These are phyloP conservation scores for Typha latifolia DNA, from an alignment of 176 grass and related monocot species.

Conservation along the genomic window DNA sequence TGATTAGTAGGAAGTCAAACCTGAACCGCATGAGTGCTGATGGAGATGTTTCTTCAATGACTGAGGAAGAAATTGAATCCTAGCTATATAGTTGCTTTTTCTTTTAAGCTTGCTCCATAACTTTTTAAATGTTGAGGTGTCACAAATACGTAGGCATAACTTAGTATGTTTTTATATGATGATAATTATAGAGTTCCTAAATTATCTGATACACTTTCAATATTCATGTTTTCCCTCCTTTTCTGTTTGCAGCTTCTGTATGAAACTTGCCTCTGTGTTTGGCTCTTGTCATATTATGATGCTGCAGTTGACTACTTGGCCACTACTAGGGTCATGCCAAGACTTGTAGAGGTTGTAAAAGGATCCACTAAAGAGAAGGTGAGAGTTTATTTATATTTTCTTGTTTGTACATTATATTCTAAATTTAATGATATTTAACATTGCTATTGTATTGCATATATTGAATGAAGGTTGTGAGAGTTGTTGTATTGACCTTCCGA, in stretches of 20 bases:
- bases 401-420: slow-evolving; percentile 8
- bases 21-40: too few species aligned
- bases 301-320: slow-evolving; percentile 76
- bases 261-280: slow-evolving; percentile 93
- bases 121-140: too few species aligned
- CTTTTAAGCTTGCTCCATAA: too few species aligned
- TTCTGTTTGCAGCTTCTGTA: slow-evolving; percentile 75
- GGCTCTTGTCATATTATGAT: slow-evolving; percentile 94
- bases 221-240: slow-evolving; percentile 16
- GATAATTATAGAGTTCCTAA: too few species aligned
- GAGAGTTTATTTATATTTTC: slow-evolving; percentile 3
- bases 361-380: slow-evolving; percentile 98
- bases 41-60: too few species aligned
- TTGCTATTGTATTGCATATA: slow-evolving; percentile 10
- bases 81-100: too few species aligned
- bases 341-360: slow-evolving; percentile 91
- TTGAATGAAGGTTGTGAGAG: slow-evolving; percentile 82
- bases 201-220: not conserved
- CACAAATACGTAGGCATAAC: too few species aligned
- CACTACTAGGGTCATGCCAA: slow-evolving; percentile 82
- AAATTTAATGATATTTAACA: slow-evolving; percentile 1
- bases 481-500: slow-evolving; percentile 67
- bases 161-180: too few species aligned
- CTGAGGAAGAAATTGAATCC: too few species aligned
- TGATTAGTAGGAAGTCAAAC: too few species aligned